These are phyloP conservation scores for Xylaria telfairii DNA, from an alignment of 495 filamentous ascomycete species.

Conservation along the genomic window DNA sequence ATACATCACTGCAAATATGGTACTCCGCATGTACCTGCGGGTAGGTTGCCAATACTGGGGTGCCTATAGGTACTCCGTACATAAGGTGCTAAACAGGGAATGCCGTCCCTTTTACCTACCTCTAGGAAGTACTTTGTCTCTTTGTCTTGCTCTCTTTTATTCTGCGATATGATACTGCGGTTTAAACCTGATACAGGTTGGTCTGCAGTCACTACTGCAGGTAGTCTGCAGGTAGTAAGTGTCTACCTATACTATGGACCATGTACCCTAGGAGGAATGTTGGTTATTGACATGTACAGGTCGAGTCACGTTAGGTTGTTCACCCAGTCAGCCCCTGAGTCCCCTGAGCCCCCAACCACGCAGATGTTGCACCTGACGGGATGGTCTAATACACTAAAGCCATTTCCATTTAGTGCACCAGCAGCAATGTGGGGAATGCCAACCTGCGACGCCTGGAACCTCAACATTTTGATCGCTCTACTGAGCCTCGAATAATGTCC, in stretches of 20 bases:
- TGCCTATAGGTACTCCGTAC: too few relatives aligned
- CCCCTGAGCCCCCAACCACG: neutral
- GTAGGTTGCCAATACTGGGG: too few relatives aligned
- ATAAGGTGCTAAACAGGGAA: neutral
- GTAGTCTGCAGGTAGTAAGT: neutral
- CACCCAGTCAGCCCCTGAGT: neutral
- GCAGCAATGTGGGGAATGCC: conserved; percentile 23
- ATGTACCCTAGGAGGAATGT: too few relatives aligned
- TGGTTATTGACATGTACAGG: too few relatives aligned
- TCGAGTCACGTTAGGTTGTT: neutral
- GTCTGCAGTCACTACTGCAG: neutral
- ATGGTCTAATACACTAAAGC: neutral
- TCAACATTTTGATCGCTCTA: conserved; percentile 13
- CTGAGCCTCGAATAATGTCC: neutral
- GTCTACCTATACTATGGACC: too few relatives aligned
- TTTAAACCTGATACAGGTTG: neutral
- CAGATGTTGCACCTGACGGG: neutral
- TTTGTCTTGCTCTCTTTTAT: neutral
- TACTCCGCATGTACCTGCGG: too few relatives aligned
- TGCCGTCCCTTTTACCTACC: neutral
- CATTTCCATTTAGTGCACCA: conserved; percentile 2
- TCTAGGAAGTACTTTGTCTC: neutral
- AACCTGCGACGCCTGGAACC: conserved; percentile 19
- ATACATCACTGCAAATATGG: too few relatives aligned
- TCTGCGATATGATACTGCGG: neutral